phyloP scores from a whole-genome alignment of 2,329 filamentous ascomycete species.

The Fusarium siculi region DNA sequence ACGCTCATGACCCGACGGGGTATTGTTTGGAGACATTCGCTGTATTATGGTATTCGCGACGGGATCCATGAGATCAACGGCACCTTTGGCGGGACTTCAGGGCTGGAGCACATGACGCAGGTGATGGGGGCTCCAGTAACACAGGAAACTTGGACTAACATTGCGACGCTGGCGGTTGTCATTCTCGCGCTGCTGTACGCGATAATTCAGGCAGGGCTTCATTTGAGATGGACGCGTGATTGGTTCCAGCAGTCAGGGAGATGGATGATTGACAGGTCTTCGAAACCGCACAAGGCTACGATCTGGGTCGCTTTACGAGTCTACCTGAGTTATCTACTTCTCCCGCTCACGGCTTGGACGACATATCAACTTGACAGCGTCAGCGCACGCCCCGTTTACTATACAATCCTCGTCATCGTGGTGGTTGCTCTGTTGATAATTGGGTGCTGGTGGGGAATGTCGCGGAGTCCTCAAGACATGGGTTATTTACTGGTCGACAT shows the following conservation, averaged over 20 bases:
- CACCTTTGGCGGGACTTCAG: slow-evolving; percentile 64
- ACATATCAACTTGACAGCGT: slow-evolving; percentile 71
- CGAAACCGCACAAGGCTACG: slow-evolving; percentile 49
- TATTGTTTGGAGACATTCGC: slow-evolving; percentile 32
- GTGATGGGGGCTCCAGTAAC: slow-evolving; percentile 72
- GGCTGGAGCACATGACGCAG: slow-evolving; percentile 74
- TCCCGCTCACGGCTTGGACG: slow-evolving; percentile 77
- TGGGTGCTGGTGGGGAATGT: slow-evolving; percentile 46
- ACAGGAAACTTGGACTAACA: slow-evolving; percentile 74
- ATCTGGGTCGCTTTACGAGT: slow-evolving; percentile 69
- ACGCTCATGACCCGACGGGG: slow-evolving; percentile 67
- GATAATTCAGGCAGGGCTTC: slow-evolving; percentile 55
- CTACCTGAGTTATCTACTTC: slow-evolving; percentile 79
- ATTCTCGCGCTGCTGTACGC: slow-evolving; percentile 69
- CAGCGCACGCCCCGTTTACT: slow-evolving; percentile 33
- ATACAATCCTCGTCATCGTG: slow-evolving; percentile 48
- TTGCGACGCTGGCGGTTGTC: slow-evolving; percentile 71
- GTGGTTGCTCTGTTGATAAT: slow-evolving; percentile 39
- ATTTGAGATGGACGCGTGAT: slow-evolving; percentile 52
- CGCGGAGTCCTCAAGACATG: slow-evolving; percentile 37
- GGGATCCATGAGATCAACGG: slow-evolving; percentile 75
- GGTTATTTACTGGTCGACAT: slow-evolving; percentile 53
- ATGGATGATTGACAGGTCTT: slow-evolving; percentile 19
- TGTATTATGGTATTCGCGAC: slow-evolving; percentile 52
- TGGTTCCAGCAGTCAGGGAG: slow-evolving; percentile 51